Base-by-base conservation (phyloP, 1,284 basidiomycete species). In the Clitocybe nebularis region DNA sequence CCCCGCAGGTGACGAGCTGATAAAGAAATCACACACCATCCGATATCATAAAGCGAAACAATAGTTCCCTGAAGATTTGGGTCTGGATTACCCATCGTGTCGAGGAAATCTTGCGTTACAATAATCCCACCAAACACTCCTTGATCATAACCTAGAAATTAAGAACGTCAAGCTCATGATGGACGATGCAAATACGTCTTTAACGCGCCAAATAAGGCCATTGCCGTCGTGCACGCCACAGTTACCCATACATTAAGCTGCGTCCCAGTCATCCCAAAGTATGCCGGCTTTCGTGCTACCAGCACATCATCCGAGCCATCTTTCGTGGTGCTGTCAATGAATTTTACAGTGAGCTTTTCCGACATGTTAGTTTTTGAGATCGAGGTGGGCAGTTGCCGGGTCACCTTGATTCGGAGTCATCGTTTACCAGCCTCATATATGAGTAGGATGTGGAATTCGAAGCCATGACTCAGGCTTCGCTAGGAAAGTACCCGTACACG, bases 121-220 rank as follows among this genome's bases (percentile, higher is more conserved):
- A 73, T 72, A 39, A 72, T 72, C 0, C 71, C 71, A 16, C 71
- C 71, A 49, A 71, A 73, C 14, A 73, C 70, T 11, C 71, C 71
- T 45, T 73, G 71, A 51, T 73, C 71, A 52, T 73, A 73, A 19
- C 71, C 69, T 72, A 39, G 13, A 17, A 2, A 19, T 36, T 13
- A 46, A 20, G 16, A 8, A 16, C 13, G 22, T 24, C 10, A 11
- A 22, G n/a, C 3, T 11, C 17, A n/a, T 11, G n/a, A 24, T 9
- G 23, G 3, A 29, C n/a, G 11, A 11, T n/a, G n/a, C n/a, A n/a
- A n/a, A n/a, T n/a, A n/a, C n/a, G n/a, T 24, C 6, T 29, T 1
- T n/a, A n/a, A 42, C 39, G 10, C n/a, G 41, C 36, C 44, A 33
- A 45, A 46, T 35, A 51, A 36, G 11, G 67, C 67, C 71, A 73